Percentiles rank a stretch among this genome's conserved stretches.
These are phyloP conservation scores for Coniosporium tulheliwenetii DNA, from an alignment of 2,329 filamentous ascomycete genomes.

Conservation along the genomic window DNA sequence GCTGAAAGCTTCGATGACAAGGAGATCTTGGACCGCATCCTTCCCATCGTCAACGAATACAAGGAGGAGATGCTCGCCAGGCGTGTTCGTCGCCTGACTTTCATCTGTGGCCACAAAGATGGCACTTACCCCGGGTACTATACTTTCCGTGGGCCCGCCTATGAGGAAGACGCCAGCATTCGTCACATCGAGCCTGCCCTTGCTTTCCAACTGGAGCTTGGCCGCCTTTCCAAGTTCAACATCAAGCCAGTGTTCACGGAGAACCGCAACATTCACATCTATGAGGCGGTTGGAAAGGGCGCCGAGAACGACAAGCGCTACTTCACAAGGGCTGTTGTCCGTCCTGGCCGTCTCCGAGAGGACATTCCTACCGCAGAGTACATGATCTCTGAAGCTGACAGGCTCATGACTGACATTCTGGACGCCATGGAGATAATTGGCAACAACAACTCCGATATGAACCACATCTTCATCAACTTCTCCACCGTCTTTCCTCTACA, in stretches of 20 bases:
- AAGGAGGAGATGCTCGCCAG: conserved; percentile 71
- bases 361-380: conserved; percentile 99
- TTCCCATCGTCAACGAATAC: conserved; percentile 59
- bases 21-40: conserved; percentile 63
- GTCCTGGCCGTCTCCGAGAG: conserved; percentile 83
- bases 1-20: conserved; percentile 69
- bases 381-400: conserved; percentile 90
- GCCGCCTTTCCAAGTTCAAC: conserved; percentile 87
- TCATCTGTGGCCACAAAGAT: conserved; percentile 90
- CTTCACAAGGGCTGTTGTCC: conserved; percentile 91
- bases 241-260: conserved; percentile 98
- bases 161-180: conserved; percentile 85
- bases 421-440: conserved; percentile 97
- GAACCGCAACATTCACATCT: conserved; percentile 98
- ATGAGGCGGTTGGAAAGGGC: conserved; percentile 89
- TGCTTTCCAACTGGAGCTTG: conserved; percentile 96
- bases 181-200: conserved; percentile 93
- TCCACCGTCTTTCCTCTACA: conserved; percentile 88
- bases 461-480: conserved; percentile 99
- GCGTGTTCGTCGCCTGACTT: conserved; percentile 77
- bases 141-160: conserved; percentile 88
- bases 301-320: conserved; percentile 96
- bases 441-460: conserved; percentile 97
- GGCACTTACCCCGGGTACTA: conserved; percentile 94
- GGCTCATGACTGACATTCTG: conserved; percentile 92